Percentiles rank a stretch among this genome's conserved stretches.
phyloP scores from a whole-genome alignment of 805 yeast genomes.

The Phaffomyces antillensis region DNA sequence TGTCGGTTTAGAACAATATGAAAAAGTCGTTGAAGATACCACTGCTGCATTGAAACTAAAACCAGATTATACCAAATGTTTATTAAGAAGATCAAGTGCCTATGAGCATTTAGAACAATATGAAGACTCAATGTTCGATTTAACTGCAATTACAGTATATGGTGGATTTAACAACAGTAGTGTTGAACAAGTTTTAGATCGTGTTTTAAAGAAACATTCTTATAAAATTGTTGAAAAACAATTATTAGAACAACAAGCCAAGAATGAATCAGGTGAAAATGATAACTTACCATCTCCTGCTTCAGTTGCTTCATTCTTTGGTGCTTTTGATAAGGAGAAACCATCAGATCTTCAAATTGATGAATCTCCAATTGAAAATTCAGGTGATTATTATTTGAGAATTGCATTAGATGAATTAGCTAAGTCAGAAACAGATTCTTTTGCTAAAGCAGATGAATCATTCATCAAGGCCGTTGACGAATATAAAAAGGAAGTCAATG shows the following conservation, averaged over 20 bases:
- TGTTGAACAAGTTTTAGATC: constrained; percentile 76
- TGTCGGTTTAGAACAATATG: constrained; percentile 71
- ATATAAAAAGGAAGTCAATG: constrained; percentile 26
- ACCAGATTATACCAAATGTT: constrained; percentile 88
- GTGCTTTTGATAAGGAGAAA: constrained; percentile 65
- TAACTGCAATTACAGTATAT: constrained; percentile 79
- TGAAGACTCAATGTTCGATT: constrained; percentile 84
- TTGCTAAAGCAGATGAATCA: constrained; percentile 29
- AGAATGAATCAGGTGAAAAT: constrained; percentile 8
- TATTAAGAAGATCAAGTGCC: constrained; percentile 89
- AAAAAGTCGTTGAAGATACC: constrained; percentile 83
- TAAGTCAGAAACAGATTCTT: constrained; percentile 34
- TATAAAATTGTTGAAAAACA: constrained; percentile 59
- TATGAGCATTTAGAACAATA: constrained; percentile 74
- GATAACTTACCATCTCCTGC: constrained; percentile 70
- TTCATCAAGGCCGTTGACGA: constrained; percentile 53
- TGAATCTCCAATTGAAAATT: constrained; percentile 32
- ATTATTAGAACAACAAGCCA: constrained; percentile 28
- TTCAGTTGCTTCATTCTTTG: constrained; percentile 78
- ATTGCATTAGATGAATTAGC: constrained; percentile 55
- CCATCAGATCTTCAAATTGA: constrained; percentile 36
- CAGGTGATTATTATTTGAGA: constrained; percentile 58
- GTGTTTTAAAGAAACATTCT: constrained; percentile 79
- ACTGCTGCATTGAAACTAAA: constrained; percentile 77
- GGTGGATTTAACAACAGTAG: constrained; percentile 78